phyloP scores from a whole-genome alignment of 352 stramenopile species.

The Phytopythium litorale region DNA sequence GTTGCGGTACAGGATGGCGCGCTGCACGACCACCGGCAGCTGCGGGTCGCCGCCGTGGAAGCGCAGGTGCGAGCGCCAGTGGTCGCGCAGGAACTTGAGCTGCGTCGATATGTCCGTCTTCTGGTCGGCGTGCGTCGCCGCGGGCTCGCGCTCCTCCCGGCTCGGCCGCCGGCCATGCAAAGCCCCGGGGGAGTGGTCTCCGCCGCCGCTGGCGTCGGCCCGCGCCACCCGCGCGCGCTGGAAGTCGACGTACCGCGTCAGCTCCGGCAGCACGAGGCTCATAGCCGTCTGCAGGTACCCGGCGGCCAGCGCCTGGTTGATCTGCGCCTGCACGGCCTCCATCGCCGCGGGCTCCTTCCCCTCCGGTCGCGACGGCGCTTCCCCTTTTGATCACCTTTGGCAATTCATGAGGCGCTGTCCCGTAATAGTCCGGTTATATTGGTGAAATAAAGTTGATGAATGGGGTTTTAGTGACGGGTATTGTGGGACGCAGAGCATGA shows the following conservation, averaged over 20 bases:
- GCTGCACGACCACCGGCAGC: conserved; percentile 25
- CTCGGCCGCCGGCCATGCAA: not conserved
- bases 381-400: no score
- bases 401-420: no score
- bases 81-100: conserved; percentile 30
- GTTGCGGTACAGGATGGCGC: conserved; percentile 28
- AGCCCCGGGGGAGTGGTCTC: not conserved
- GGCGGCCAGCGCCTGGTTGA: conserved; percentile 23
- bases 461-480: no score
- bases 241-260: conserved; percentile 30
- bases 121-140: conserved; percentile 12
- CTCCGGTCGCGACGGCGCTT: no score
- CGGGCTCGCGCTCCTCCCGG: not conserved
- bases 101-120: conserved; percentile 30
- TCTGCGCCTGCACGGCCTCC: conserved; percentile 16
- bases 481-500: no score
- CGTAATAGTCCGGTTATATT: no score
- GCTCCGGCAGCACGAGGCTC: conserved; percentile 33
- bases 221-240: conserved; percentile 27
- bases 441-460: no score
- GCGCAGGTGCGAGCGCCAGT: conserved; percentile 37
- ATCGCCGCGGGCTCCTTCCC: not conserved
- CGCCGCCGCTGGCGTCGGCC: conserved; percentile 6
- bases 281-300: conserved; percentile 40
- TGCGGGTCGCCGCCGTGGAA: conserved; percentile 18